Base-by-base conservation (phyloP, 23 red algal species). In the Gracilaria domingensis region DNA sequence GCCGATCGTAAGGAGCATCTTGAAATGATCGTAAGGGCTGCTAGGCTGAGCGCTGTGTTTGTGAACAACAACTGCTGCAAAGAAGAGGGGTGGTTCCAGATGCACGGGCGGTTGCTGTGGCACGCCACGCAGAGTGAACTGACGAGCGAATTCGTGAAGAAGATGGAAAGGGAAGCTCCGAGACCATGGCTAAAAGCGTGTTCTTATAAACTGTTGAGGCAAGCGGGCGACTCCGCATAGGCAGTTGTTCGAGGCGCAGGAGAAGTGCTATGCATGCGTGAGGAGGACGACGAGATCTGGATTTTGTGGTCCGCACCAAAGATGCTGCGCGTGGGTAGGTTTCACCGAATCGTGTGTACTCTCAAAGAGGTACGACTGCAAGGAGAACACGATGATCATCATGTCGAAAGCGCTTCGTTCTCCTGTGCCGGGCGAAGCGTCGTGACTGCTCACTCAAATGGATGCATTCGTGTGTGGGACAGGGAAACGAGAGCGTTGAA, bases 41-140 rank as follows among this genome's bases (percentile, higher is more conserved):
- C 70, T 8, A 39, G 70, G 42, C 23, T 75, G 8, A 18, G 70
- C 35, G 20, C n/a, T 4, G 4, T 17, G 17, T 49, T 32, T n/a
- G 70, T 75, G 4, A 39, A 33, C 70, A 37, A 75, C 6, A 75
- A 75, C 34, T 11, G 5, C 20, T 7, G 42, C 11, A 45, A 7
- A 11, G 20, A 34, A 6, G 70, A 75, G 70, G 70, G 4, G 4
- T 75, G 70, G 70, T 75, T 75, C 34, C 70, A 75, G 34, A 4
- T 75, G 3, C 34, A 75, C 70, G 70, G 70, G 35, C 23, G 70
- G 70, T 49, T 75, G 70, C 20, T 75, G 13, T 75, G 4, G 70
- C 42, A 75, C 34, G 70, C 70, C 3, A 37, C 5, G 35, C 70
- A 75, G 34, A 45, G 34, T 7, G 34, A 75, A 11, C 8, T n/a